Base-by-base conservation (phyloP, 768 basidiomycete species). In the Pleurotus cornucopiae region DNA sequence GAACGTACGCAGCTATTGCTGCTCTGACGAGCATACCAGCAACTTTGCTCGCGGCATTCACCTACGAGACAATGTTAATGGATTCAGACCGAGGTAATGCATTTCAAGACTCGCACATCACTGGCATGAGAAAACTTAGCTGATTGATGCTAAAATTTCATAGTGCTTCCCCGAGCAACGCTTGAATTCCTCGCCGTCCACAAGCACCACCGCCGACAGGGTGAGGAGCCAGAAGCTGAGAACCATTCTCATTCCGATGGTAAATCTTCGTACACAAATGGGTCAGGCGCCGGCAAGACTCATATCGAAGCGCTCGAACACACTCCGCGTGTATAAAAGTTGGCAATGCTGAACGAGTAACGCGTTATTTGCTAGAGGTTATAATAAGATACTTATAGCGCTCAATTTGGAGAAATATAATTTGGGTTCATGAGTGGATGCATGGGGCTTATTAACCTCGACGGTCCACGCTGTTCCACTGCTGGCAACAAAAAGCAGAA, bases 1-100 rank as follows among this genome's bases (percentile, higher is more conserved):
- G 78, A 16, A 59, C 63, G 5, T 88, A 87, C 62, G 78, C 81
- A 1, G 86, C 84, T 6, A 78, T 88, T 52, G 64, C 85, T 1
- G 82, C 86, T 2, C 74, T 88, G 34, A 81, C 82, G 4, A 88
- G 85, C 60, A 83, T 88, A 61, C 84, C 83, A 2, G 83, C 84
- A 1, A 88, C 78, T 9, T 52, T 86, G 30, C 67, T 85, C 51
- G 84, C 76, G n/a, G 77, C 73, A 21, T 57, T 73, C 53, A 56
- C 85, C 26, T 86, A 88, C 54, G 82, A 86, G 59, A 57, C 78
- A 6, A 74, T 88, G 65, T 68, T 88, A 21, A 66, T 71, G 18
- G 86, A 87, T 64, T 81, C 81, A 9, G 77, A 80, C 58, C 70
- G 85, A 67, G 81, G 84, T 84, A 62, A 57, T 34, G 78, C 40